Evolutionary conservation across 2,329 filamentous ascomycete species (phyloP), one percentile per base, ranked within the genome.

Genomic region (Clonostachys solani): DNA sequence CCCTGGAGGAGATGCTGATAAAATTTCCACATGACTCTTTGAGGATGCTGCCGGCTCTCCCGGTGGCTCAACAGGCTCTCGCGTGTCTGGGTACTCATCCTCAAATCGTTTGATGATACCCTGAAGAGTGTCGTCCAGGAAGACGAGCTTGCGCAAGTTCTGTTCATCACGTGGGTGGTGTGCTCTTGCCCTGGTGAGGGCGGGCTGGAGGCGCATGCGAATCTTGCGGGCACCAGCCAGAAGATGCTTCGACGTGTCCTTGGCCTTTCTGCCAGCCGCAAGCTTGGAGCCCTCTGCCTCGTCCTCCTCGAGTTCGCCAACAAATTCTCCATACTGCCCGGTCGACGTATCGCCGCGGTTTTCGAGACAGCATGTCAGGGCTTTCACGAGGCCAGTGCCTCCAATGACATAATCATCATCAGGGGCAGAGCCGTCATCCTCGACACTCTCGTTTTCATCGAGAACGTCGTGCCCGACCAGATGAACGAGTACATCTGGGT

Each of bases 401-500:
- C 92, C 92, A 58, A 97, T 94, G 41, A 97, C 91, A 65, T 97
- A 97, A 64, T 96, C 90, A 49, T 95, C 87, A 54, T 96, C 90
- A 0, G 91, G 88, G 7, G 90, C 86, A 12, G 84, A 75, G 4
- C 86, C 82, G 40, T 82, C 75, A 18, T 85, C 80, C 42, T 86
- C 83, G 18, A 80, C 77, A 53, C 56, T 66, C 55, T 60, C 78
- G 64, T 62, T 81, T 64, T 61, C 73, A 35, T 64, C 57, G 45
- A 70, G 59, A 23, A 74, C 69, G 47, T 81, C 78, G 55, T 89
- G 81, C 5, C 92, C 92, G 33, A 96, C 88, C 40, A 97, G 81
- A 62, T 95, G 90, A 51, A 89, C 83, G 23, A 97, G 75, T 5
- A 95, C 87, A 53, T 95, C 89, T 5, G 91, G 90, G 46, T 66